These are phyloP conservation scores for Monosporozyma aerobia DNA, from an alignment of 805 yeast species.

Conservation along the genomic window DNA sequence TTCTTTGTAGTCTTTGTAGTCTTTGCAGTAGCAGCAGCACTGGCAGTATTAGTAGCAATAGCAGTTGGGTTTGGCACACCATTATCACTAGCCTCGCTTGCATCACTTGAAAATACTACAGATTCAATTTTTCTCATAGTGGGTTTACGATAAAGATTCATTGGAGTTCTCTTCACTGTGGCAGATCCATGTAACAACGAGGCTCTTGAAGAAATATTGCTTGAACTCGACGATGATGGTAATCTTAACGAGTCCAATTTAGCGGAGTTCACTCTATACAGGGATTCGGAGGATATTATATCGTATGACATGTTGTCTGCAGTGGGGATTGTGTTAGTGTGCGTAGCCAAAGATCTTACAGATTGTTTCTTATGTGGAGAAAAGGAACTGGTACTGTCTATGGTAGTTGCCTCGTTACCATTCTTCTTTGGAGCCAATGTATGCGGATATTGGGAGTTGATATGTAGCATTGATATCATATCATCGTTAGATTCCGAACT, in stretches of 20 bases:
- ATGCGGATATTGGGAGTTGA: not conserved
- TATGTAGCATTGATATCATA: not conserved
- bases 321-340: constrained; percentile 13
- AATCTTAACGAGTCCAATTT: constrained; percentile 2
- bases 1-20: not conserved
- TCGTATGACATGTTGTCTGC: constrained; percentile 25
- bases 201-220: not conserved
- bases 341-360: not conserved
- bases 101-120: not conserved
- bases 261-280: not conserved
- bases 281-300: constrained; percentile 14
- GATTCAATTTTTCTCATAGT: constrained; percentile 11
- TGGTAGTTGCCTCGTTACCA: not conserved
- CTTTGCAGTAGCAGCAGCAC: not conserved
- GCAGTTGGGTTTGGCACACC: not conserved
- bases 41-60: not conserved
- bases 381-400: not conserved
- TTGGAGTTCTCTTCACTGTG: constrained; percentile 9
- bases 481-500: not conserved
- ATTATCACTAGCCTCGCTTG: not conserved
- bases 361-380: not conserved
- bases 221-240: constrained; percentile 1
- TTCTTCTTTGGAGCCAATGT: constrained; percentile 4
- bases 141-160: constrained; percentile 10
- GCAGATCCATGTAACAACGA: constrained; percentile 8